Percentiles rank a stretch among this genome's conserved stretches.
These are phyloP conservation scores for Hymenoscyphus albidus DNA, from an alignment of 2,329 filamentous ascomycete species.

Conservation along the genomic window DNA sequence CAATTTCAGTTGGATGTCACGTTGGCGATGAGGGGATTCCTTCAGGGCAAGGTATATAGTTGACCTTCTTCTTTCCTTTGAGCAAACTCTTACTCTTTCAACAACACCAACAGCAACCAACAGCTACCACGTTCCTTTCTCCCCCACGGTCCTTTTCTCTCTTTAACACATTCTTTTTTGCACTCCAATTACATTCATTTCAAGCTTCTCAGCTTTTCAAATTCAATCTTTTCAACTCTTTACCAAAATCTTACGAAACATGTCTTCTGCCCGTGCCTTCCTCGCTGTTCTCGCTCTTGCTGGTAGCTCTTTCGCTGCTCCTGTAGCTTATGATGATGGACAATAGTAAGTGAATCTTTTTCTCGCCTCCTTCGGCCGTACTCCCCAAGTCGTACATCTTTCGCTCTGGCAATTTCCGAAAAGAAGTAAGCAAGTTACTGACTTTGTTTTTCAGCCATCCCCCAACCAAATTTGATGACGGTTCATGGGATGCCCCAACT, in stretches of 20 bases:
- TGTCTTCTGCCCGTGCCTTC: constrained; percentile 2
- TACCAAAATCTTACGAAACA: not conserved
- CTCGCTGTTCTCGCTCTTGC: constrained; percentile 4
- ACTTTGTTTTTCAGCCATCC: not conserved
- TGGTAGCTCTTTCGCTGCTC: constrained; percentile 1
- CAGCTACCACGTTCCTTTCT: constrained; percentile 4
- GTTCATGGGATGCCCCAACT: not conserved
- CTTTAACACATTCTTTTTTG: constrained; percentile 4
- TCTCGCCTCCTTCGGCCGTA: not conserved
- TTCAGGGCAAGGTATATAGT: not conserved
- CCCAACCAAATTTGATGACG: not conserved
- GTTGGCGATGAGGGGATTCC: not conserved
- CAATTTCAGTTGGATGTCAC: not conserved
- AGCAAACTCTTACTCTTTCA: not conserved
- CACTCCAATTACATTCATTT: not conserved
- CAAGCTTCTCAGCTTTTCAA: not conserved
- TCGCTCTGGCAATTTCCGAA: not conserved
- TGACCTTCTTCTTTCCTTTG: not conserved
- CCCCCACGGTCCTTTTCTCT: not conserved
- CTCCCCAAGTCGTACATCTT: not conserved
- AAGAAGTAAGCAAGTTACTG: not conserved
- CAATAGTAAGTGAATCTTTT: not conserved
- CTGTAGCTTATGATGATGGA: constrained; percentile 1
- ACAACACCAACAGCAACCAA: constrained; percentile 5
- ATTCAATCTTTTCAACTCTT: not conserved